These are phyloP conservation scores for Aureobasidium leucospermi DNA, from an alignment of 2,329 filamentous ascomycete species.

Conservation along the genomic window DNA sequence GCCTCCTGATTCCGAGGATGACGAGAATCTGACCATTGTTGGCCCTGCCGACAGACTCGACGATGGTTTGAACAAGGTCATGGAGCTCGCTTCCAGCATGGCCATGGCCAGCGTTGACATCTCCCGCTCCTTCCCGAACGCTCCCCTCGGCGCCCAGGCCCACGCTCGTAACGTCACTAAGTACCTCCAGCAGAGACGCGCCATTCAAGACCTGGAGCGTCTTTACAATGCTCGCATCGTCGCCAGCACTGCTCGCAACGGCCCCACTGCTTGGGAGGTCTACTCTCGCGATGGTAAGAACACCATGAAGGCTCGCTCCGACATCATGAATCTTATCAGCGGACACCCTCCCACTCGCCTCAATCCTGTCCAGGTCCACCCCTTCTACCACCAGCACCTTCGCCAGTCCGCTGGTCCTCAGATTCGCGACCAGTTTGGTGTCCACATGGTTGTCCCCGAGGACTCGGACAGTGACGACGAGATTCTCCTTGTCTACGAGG, in stretches of 20 bases:
- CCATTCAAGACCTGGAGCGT: conserved; percentile 75
- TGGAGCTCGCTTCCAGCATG: conserved; percentile 83
- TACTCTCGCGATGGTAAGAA: conserved; percentile 84
- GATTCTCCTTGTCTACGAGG: conserved; percentile 69
- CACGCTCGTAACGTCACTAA: conserved; percentile 83
- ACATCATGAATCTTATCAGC: conserved; percentile 66
- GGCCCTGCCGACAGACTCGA: conserved; percentile 69
- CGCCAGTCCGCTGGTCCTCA: conserved; percentile 55
- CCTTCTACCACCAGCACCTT: conserved; percentile 72
- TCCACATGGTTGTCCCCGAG: conserved; percentile 66
- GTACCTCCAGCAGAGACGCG: conserved; percentile 75
- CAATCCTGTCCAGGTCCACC: conserved; percentile 59
- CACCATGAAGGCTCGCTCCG: conserved; percentile 63
- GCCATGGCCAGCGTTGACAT: conserved; percentile 78
- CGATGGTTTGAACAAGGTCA: conserved; percentile 70
- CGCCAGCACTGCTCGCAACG: conserved; percentile 62
- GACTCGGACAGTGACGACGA: conserved; percentile 51
- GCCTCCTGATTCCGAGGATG: conserved; percentile 66
- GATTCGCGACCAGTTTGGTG: conserved; percentile 62
- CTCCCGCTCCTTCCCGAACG: conserved; percentile 67
- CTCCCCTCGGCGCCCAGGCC: conserved; percentile 61
- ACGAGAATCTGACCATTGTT: conserved; percentile 76
- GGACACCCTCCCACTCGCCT: conserved; percentile 68
- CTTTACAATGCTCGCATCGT: conserved; percentile 81
- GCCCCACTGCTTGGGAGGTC: conserved; percentile 74